phyloP scores from a whole-genome alignment of 345 rosid genomes.

The Eucalyptus sp. region DNA sequence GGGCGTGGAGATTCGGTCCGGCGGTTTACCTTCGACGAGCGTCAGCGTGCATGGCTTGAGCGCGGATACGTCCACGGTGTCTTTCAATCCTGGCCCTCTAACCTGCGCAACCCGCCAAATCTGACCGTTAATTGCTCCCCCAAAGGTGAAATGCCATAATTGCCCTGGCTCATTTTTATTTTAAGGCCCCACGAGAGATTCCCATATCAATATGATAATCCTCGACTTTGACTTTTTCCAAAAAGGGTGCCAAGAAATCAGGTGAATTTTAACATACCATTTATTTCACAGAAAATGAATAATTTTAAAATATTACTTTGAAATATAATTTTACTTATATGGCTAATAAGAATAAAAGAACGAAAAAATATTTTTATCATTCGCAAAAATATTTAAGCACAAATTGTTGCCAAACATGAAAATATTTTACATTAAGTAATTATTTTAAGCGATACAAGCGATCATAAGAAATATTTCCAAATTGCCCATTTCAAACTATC shows the following conservation, averaged over 20 bases:
- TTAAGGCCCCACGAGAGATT: no score
- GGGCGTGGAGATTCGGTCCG: background rate
- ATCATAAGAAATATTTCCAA: no score
- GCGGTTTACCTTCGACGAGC: constrained; percentile 13
- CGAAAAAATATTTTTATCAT: no score
- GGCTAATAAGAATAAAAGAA: fast-evolving
- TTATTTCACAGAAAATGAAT: no score
- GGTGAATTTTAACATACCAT: background rate
- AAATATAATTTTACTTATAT: no score
- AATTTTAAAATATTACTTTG: no score
- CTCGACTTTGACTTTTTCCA: background rate
- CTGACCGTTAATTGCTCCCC: background rate
- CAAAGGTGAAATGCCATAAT: background rate
- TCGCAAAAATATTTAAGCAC: fast-evolving
- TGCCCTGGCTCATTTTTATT: background rate
- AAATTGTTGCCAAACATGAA: fast-evolving
- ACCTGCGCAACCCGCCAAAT: constrained; percentile 31
- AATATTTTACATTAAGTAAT: no score
- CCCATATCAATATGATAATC: no score
- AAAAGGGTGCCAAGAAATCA: background rate
- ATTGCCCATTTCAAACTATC: background rate
- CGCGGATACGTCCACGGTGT: constrained; percentile 67
- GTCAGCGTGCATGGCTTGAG: constrained; percentile 74
- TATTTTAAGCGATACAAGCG: fast-evolving
- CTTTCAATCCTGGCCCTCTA: constrained; percentile 62